Conservation (phyloP, 176 grass and related monocot species). For the Ampelocalamus luodianensis region DNA sequence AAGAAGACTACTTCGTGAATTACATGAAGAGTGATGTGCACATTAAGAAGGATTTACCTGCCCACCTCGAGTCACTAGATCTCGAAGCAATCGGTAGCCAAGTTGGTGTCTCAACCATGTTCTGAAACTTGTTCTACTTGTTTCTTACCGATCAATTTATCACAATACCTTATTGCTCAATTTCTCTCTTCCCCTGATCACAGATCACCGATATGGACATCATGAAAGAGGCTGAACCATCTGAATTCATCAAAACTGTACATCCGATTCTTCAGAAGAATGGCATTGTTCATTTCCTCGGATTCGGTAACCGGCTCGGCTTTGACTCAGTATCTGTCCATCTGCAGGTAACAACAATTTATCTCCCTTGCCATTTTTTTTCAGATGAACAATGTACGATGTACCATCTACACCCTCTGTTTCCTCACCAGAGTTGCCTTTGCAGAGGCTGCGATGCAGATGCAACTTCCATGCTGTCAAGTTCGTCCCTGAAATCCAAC, state of each 20-base stretch:
- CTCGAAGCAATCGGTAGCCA: slow-evolving; percentile 86
- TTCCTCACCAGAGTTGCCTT: neutral
- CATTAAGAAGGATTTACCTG: slow-evolving; percentile 80
- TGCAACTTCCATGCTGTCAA: slow-evolving; percentile 97
- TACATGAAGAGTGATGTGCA: slow-evolving; percentile 83
- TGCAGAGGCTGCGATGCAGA: slow-evolving; percentile 91
- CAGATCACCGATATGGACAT: slow-evolving; percentile 93
- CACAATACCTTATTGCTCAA: neutral
- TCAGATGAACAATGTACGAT: neutral
- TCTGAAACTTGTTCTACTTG: neutral
- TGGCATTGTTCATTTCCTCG: slow-evolving; percentile 78
- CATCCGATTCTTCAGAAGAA: slow-evolving; percentile 76
- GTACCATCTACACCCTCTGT: neutral
- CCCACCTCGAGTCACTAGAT: slow-evolving; percentile 66
- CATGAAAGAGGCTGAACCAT: slow-evolving; percentile 78
- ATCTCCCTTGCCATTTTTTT: neutral
- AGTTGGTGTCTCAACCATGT: slow-evolving; percentile 45
- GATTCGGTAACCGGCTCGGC: slow-evolving; percentile 92
- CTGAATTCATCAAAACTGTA: slow-evolving; percentile 62
- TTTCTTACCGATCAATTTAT: neutral
- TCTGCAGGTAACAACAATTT: slow-evolving; percentile 67
- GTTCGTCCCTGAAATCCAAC: slow-evolving; percentile 76
- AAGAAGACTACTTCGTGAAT: slow-evolving; percentile 85
- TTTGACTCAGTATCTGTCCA: slow-evolving; percentile 82
- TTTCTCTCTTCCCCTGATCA: neutral